Base-by-base conservation (phyloP, 352 stramenopile species). In the Phytophthora ohioensis region DNA sequence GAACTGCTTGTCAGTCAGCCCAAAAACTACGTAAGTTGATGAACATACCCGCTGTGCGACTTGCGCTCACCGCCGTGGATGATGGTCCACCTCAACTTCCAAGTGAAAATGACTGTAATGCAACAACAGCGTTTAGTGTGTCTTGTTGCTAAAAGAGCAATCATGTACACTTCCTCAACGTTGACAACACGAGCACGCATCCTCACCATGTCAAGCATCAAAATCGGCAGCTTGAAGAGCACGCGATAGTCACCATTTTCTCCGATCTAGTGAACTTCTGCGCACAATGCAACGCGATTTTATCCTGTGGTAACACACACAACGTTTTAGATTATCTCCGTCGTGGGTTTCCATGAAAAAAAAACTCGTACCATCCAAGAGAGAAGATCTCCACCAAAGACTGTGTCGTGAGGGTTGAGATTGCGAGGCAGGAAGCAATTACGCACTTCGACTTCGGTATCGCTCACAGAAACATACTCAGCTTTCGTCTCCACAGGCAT, bases 201-300 rank as follows among this genome's bases (percentile, higher is more conserved):
- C 42, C 67, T 84, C 27, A 91, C 70, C 43, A 91, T 70, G 38
- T 91, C 75, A 1, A 75, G 65, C 35, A 73, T 65, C 4, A 64
- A 59, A 49, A 91, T 87, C 21, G 79, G 81, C 52, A 87, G 72
- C 73, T 84, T 87, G 64, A 91, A 91, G 6, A 80, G 64, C 56
- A 87, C 71, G 41, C 83, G 42, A 88, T 81, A 3, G 83, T 91
- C 42, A 81, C 76, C 79, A 90, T 91, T 53, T 82, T 79, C 61
- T 87, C 72, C 59, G 79, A 87, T 60, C 81, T 84, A 17, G 79
- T 86, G 47, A 91, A 90, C 35, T 77, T 87, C 30, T 79, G 81
- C 27, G 83, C 81, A 36, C 81, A 91, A 62, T 86, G 84, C n/a
- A 84, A 62, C 3, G 81, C 83, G 8, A 78, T 77, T 36, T 78